Percentiles rank a stretch among this genome's conserved stretches.
Conservation (phyloP, 192 early-diverging fungal species). For the Entomortierella chlamydospora region DNA sequence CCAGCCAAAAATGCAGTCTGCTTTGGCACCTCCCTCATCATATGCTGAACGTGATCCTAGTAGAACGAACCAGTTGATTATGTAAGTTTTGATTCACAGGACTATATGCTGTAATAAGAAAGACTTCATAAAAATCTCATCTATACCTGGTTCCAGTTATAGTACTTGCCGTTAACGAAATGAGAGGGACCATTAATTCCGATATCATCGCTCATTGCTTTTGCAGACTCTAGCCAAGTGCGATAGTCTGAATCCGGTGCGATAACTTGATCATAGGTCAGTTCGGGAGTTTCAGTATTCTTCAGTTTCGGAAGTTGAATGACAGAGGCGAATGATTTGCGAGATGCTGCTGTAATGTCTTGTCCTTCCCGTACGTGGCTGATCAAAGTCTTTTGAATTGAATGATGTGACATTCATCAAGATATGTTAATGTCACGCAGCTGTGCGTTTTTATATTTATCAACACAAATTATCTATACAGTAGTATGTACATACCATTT, state of each 20-base stretch:
- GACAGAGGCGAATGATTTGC: constrained; percentile 12
- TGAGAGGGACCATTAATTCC: constrained; percentile 42
- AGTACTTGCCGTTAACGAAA: constrained; percentile 87
- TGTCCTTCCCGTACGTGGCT: constrained; percentile 20
- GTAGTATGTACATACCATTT: constrained; percentile 20
- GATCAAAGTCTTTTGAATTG: constrained; percentile 17
- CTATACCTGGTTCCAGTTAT: constrained; percentile 67
- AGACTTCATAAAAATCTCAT: not conserved
- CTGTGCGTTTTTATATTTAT: no score
- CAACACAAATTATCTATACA: no score
- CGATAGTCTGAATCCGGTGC: constrained; percentile 20
- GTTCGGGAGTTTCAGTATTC: constrained; percentile 20
- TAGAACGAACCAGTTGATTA: no score
- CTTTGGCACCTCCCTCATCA: constrained; percentile 22
- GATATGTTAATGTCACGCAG: no score
- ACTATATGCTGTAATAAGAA: no score
- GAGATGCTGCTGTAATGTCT: constrained; percentile 12
- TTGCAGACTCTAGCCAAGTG: constrained; percentile 24
- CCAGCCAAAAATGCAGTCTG: constrained; percentile 35
- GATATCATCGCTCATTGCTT: constrained; percentile 15
- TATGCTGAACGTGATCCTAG: constrained; percentile 31
- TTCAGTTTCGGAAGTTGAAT: constrained; percentile 30
- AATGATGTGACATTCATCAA: no score
- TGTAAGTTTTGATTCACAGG: not conserved
- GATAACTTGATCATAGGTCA: constrained; percentile 39